A percentile compares a stretch with the other conserved stretches of the same genome.
These are phyloP conservation scores for Periglandula ipomoeae DNA, from an alignment of 2,329 filamentous ascomycete genomes.

Conservation along the genomic window DNA sequence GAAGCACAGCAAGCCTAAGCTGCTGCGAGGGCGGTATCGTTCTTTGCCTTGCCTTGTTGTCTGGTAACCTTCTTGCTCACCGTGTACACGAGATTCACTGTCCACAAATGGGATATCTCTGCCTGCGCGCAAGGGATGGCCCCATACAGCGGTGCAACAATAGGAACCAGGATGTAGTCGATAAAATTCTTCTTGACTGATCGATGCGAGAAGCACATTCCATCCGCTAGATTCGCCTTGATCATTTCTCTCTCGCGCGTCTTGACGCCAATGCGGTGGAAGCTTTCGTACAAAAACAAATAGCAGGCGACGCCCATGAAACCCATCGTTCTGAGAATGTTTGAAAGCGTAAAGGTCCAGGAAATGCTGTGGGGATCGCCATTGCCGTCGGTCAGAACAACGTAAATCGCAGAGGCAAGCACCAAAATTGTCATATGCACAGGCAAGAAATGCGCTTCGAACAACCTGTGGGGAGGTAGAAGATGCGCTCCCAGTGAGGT, in stretches of 20 bases:
- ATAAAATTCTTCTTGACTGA: constrained; percentile 44
- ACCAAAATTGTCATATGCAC: constrained; percentile 58
- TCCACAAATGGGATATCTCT: constrained; percentile 62
- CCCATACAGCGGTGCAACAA: constrained; percentile 60
- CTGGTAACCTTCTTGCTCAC: constrained; percentile 61
- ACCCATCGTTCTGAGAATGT: constrained; percentile 48
- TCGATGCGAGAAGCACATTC: constrained; percentile 56
- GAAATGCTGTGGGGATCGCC: constrained; percentile 42
- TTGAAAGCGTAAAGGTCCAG: constrained; percentile 53
- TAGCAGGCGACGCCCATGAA: constrained; percentile 55
- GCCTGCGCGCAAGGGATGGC: constrained; percentile 60
- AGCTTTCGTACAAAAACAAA: constrained; percentile 58
- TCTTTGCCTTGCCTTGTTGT: constrained; percentile 38
- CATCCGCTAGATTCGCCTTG: constrained; percentile 52
- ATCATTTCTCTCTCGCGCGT: constrained; percentile 58
- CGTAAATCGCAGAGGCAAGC: constrained; percentile 52
- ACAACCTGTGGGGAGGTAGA: constrained; percentile 57
- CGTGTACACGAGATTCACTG: constrained; percentile 57
- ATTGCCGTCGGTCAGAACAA: constrained; percentile 40
- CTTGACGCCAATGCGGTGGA: constrained; percentile 52
- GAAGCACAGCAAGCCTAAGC: too few species aligned
- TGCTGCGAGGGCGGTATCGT: constrained; percentile 9
- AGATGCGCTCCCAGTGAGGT: constrained; percentile 45
- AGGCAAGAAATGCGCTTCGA: constrained; percentile 65
- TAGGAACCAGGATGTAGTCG: constrained; percentile 56